A percentile compares a stretch with the other conserved stretches of the same genome.
Evolutionary conservation across 257 asterid genomes (phyloP).

Genomic region (Ballota nigra): DNA sequence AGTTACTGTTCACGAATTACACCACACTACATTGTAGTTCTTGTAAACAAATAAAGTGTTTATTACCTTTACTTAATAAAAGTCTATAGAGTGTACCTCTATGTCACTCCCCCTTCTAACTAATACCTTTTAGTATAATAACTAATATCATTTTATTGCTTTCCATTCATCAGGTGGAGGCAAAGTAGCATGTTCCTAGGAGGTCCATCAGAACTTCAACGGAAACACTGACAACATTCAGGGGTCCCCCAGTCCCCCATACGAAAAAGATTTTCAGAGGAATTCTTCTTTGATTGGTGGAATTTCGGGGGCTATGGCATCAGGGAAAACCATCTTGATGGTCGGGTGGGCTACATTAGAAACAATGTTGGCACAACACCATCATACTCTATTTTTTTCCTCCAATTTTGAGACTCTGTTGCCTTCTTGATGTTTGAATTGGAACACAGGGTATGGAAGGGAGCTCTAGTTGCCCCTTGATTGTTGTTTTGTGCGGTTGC

Average conservation of each 20-base stretch:
- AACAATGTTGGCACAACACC: constrained; percentile 36
- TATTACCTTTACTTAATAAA: too few species aligned
- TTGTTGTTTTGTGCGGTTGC: too few species aligned
- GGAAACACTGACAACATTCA: constrained; percentile 52
- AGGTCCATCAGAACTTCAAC: constrained; percentile 47
- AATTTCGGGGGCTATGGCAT: constrained; percentile 30
- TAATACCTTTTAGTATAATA: too few species aligned
- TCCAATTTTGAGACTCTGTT: too few species aligned
- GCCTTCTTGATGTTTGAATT: too few species aligned
- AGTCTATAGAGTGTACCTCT: too few species aligned
- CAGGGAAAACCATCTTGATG: constrained; percentile 36
- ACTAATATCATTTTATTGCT: background rate
- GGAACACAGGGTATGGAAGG: too few species aligned
- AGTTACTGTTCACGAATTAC: too few species aligned
- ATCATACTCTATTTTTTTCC: constrained; percentile 40
- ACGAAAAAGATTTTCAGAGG: constrained; percentile 75
- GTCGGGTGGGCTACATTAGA: constrained; percentile 45
- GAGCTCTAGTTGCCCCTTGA: too few species aligned
- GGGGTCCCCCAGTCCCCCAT: constrained; percentile 71
- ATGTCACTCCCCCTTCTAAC: too few species aligned
- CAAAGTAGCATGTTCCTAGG: constrained; percentile 93
- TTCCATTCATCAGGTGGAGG: constrained; percentile 67
- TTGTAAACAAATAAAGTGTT: too few species aligned
- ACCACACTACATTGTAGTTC: too few species aligned
- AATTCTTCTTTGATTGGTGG: constrained; percentile 36